Evolutionary conservation across 257 asterid species (phyloP), one percentile per base, ranked within the genome.

Genomic region (Linaria vulgaris): DNA sequence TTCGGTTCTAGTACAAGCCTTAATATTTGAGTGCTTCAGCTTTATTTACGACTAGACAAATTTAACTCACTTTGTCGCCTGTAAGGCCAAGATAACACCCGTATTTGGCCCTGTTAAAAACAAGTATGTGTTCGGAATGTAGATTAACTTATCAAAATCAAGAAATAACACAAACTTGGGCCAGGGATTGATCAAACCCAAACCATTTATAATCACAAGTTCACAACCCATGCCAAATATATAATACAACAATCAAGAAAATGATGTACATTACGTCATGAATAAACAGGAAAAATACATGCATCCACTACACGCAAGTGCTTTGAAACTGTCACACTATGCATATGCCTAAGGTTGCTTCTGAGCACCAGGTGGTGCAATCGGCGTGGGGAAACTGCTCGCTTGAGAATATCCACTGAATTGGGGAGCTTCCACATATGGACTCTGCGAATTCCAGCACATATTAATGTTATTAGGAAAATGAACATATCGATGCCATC

Each of bases 341-440:
- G 52, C 74, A 41, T 30, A 24, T 52, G 69, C 69, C 78, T 68
- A 82, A 43, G 67, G 72, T 66, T 77, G 87, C 70, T 78, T 85
- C 69, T 80, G 88, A 59, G 91, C 89, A 67, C 97, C 99, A 0
- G 88, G 97, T 24, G 97, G 99, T 52, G 97, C 99, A 51, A 91
- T 78, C 64, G 97, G 99, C 91, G 79, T 80, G 39, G 99, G 99
- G 52, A 89, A 86, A 72, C 72, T 78, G 58, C 74, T 71, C 41
- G 73, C 75, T 11, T 34, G 41, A 34, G 41, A 34, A 34, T 34
- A 34, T 62, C 87, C 89, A 37, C 69, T 74, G 17, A 77, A 75
- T 51, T 76, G 92, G 41, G 96, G 97, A 64, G 95, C 81, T 76
- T 89, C 99, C 89, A 92, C 95, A 5, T 92, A 92, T 6, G 96